These are phyloP conservation scores for Flaveria brownii DNA, from an alignment of 129 eudicot genomes.

Conservation along the genomic window DNA sequence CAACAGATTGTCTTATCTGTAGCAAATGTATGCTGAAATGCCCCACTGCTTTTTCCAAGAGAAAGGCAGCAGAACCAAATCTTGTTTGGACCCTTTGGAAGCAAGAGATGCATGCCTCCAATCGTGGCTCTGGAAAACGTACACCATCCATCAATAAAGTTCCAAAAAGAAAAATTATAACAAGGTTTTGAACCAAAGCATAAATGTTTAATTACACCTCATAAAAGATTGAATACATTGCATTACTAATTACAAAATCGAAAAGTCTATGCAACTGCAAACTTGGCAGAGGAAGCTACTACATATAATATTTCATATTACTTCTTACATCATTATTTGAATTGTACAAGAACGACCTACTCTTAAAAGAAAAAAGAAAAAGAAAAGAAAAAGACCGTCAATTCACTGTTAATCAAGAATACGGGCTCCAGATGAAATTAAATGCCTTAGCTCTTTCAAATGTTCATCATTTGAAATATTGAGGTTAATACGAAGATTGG, in stretches of 20 bases:
- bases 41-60: slow-evolving; percentile 51
- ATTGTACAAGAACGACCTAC: slow-evolving; percentile 40
- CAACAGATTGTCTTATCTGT: slow-evolving; percentile 41
- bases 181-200: background rate
- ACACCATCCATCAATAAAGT: slow-evolving; percentile 49
- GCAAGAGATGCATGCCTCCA: slow-evolving; percentile 66
- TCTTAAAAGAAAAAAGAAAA: slow-evolving; percentile 25
- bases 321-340: slow-evolving; percentile 48
- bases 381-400: slow-evolving; percentile 23
- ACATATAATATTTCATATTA: slow-evolving; percentile 35
- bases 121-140: slow-evolving; percentile 73
- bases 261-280: slow-evolving; percentile 22
- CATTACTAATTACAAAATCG: slow-evolving; percentile 39
- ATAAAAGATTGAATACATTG: slow-evolving; percentile 36
- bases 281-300: slow-evolving; percentile 31
- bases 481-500: slow-evolving; percentile 82
- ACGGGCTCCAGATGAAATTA: slow-evolving; percentile 61
- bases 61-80: slow-evolving; percentile 49
- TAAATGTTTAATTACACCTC: slow-evolving; percentile 25
- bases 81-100: slow-evolving; percentile 59
- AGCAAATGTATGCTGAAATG: slow-evolving; percentile 36
- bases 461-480: slow-evolving; percentile 96
- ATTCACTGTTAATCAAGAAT: slow-evolving; percentile 42
- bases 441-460: slow-evolving; percentile 81
- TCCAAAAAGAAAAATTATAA: background rate